Percentiles rank a stretch among this genome's conserved stretches.
phyloP scores from a whole-genome alignment of 768 basidiomycete genomes.

The Hebeloma cylindrosporum region DNA sequence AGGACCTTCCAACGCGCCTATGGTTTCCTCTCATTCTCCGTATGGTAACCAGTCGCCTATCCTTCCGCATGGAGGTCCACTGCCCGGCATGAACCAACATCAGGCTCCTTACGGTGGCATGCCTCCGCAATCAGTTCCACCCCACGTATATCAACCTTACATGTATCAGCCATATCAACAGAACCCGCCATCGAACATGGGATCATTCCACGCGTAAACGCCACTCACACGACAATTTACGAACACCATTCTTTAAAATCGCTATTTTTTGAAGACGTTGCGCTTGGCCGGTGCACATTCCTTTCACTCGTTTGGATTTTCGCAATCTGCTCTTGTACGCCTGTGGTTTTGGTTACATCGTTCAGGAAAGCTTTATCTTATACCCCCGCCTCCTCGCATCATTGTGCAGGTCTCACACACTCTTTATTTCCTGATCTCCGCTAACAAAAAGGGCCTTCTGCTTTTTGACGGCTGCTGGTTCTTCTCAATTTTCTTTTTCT shows the following conservation, averaged over 20 bases:
- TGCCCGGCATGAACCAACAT: constrained; percentile 65
- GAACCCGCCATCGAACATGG: constrained; percentile 70
- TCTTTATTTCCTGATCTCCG: constrained; percentile 26
- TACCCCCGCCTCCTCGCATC: constrained; percentile 35
- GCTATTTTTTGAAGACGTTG: constrained; percentile 22
- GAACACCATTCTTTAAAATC: constrained; percentile 39
- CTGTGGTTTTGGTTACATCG: constrained; percentile 38
- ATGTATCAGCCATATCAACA: constrained; percentile 86
- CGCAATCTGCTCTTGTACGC: constrained; percentile 29
- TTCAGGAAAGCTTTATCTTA: constrained; percentile 32
- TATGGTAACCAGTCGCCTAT: constrained; percentile 65
- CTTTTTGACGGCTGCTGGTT: constrained; percentile 24
- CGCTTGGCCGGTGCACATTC: constrained; percentile 19
- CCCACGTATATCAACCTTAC: constrained; percentile 76
- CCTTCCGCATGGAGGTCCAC: constrained; percentile 52
- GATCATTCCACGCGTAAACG: constrained; percentile 66
- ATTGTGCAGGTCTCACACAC: constrained; percentile 34
- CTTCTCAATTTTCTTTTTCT: constrained; percentile 29
- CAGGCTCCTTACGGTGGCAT: constrained; percentile 65
- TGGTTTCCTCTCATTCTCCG: constrained; percentile 43
- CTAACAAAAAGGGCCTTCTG: constrained; percentile 24
- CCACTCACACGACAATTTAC: constrained; percentile 40
- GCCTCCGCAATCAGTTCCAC: constrained; percentile 57
- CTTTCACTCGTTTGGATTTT: constrained; percentile 29
- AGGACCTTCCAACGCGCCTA: constrained; percentile 48